These are phyloP conservation scores for Diaporthe vexans DNA, from an alignment of 2,329 filamentous ascomycete species.

Conservation along the genomic window DNA sequence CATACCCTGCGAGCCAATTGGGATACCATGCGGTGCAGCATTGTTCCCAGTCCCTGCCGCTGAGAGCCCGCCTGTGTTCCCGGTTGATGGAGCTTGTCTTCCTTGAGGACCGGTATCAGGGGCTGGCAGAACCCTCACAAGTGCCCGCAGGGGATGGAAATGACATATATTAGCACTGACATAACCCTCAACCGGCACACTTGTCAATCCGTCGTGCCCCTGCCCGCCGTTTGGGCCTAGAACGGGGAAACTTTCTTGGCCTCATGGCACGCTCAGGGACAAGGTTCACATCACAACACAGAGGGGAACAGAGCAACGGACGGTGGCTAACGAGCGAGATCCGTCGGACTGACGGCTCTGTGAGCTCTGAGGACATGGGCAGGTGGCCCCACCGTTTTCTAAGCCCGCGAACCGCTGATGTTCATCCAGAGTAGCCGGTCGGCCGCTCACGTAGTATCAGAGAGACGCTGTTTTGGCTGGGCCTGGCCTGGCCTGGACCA, in stretches of 20 bases:
- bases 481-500: not conserved
- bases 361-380: not conserved
- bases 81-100: slow-evolving; percentile 1
- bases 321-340: not conserved
- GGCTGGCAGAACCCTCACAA: slow-evolving; percentile 5
- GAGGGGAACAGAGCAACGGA: not conserved
- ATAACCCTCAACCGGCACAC: slow-evolving; percentile 18
- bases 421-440: slow-evolving; percentile 1
- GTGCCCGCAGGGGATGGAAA: slow-evolving; percentile 19
- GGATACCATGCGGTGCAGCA: not conserved
- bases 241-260: slow-evolving; percentile 23
- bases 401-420: not conserved
- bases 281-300: slow-evolving; percentile 18
- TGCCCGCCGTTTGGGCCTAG: slow-evolving; percentile 18
- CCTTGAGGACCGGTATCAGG: not conserved
- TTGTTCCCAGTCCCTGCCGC: not conserved
- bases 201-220: slow-evolving; percentile 15
- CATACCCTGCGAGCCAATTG: not conserved
- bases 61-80: not conserved
- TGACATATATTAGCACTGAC: slow-evolving; percentile 34
- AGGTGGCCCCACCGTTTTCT: not conserved
- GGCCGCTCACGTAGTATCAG: not conserved
- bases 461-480: not conserved
- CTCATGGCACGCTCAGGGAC: slow-evolving; percentile 26
- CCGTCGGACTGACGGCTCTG: not conserved